These are phyloP conservation scores for Sporothrix pseudoabietina DNA, from an alignment of 2,329 filamentous ascomycete species.

Conservation along the genomic window DNA sequence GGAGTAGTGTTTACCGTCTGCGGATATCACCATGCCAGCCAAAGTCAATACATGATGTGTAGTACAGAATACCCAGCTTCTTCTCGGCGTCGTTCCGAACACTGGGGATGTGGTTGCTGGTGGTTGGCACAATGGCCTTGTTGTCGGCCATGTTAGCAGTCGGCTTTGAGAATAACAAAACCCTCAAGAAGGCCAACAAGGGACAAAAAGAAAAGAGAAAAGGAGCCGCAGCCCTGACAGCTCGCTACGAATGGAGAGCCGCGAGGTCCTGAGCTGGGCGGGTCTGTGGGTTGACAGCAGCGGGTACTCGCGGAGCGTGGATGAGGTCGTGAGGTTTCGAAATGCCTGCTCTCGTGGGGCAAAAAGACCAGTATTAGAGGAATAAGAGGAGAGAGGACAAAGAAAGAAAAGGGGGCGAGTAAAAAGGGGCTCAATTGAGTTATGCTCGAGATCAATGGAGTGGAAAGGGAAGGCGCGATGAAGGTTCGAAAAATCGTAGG, in stretches of 20 bases:
- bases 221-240: background rate
- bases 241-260: background rate
- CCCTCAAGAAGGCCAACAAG: background rate
- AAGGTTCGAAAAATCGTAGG: slow-evolving; percentile 3
- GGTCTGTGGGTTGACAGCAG: background rate
- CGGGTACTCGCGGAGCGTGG: background rate
- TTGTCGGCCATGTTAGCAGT: slow-evolving; percentile 28
- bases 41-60: slow-evolving; percentile 45
- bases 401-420: background rate
- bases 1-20: slow-evolving; percentile 39
- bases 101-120: slow-evolving; percentile 37
- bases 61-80: slow-evolving; percentile 48
- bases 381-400: background rate
- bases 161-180: background rate
- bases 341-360: background rate
- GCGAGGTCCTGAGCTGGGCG: background rate
- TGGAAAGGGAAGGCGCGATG: slow-evolving; percentile 8
- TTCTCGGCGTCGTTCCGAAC: slow-evolving; percentile 42
- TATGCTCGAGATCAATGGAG: background rate
- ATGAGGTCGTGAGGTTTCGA: background rate
- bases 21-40: slow-evolving; percentile 50
- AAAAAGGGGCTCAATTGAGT: background rate
- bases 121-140: slow-evolving; percentile 7
- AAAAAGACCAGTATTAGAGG: background rate
- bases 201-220: background rate